Evolutionary conservation across 139 green algal genomes (phyloP).

Genomic region (Closterium sp.): DNA sequence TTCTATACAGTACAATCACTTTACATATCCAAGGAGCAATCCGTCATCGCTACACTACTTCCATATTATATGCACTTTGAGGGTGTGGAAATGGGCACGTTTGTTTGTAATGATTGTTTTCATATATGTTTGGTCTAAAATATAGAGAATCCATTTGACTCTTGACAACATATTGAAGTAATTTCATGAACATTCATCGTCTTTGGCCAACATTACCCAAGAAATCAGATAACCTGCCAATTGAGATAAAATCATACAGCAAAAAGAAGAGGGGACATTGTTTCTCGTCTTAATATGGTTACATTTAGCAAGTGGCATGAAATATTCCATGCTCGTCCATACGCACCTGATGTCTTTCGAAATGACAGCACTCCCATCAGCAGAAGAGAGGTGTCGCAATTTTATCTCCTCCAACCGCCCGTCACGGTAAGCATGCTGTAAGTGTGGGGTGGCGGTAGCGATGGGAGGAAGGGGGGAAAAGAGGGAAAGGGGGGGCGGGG

Average conservation of each 20-base stretch:
- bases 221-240: not conserved
- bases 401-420: slow-evolving; percentile 8
- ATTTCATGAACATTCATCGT: not conserved
- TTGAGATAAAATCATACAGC: not conserved
- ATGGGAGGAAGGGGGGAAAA: not conserved
- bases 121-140: no score
- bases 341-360: slow-evolving; percentile 19
- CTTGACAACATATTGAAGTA: not conserved
- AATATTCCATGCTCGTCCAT: not conserved
- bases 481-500: no score
- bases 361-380: slow-evolving; percentile 22
- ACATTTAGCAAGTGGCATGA: not conserved
- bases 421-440: slow-evolving; percentile 24
- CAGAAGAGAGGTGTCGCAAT: slow-evolving; percentile 20
- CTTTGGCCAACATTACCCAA: not conserved
- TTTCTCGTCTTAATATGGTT: no score
- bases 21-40: slow-evolving; percentile 4
- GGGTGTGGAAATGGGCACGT: no score
- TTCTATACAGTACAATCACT: not conserved
- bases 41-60: slow-evolving; percentile 8
- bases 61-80: no score
- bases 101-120: no score
- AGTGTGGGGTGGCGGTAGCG: not conserved
- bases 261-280: not conserved
- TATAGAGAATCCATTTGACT: no score